Base-by-base conservation (phyloP, 495 filamentous ascomycete genomes). In the Neurospora sp. region DNA sequence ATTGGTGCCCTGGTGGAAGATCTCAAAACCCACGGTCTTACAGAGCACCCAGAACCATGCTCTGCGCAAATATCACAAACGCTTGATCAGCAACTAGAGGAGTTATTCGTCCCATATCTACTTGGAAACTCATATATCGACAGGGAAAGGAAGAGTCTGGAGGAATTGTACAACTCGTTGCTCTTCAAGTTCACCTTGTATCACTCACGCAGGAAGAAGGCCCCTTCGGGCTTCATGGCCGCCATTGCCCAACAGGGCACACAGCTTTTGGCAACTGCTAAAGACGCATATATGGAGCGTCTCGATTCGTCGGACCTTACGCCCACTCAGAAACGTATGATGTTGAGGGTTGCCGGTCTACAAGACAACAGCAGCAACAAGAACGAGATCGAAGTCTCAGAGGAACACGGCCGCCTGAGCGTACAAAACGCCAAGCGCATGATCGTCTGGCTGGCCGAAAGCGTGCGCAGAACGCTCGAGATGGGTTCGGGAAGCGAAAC, bases 391-490 rank as follows among this genome's bases (percentile, higher is more conserved):
- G 94, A 95, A 79, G 91, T 98, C 39, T 90, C 91, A 0, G 96
- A 98, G 73, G 89, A 93, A 77, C 94, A 99, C 76, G 96, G 96
- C 39, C 83, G 90, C 72, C 86, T 97, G 5, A 94, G 89, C 74
- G 87, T 97, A 16, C 86, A 90, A n/a, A 92, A 90, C 78, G 91
- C 94, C 31, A 98, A 98, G 82, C 88, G 96, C 70, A 98, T 99
- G 94, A 87, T 99, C 40, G 97, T 92, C 77, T 99, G 96, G 96
- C 86, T 99, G 38, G 96, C 96, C 39, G 96, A 99, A 83, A 94
- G 92, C 72, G 95, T 99, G 70, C 93, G 95, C n/a, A 86, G 96
- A 75, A 92, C 93, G 0, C 86, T 99, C 39, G 96, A 99, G 79
- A 86, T 99, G 54, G 93, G 91, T 41, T 91, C 92, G 31, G 90